A percentile compares a stretch with the other conserved stretches of the same genome.
Conservation (phyloP, 2,329 filamentous ascomycete genomes). For the Pseudocercospora musae region DNA sequence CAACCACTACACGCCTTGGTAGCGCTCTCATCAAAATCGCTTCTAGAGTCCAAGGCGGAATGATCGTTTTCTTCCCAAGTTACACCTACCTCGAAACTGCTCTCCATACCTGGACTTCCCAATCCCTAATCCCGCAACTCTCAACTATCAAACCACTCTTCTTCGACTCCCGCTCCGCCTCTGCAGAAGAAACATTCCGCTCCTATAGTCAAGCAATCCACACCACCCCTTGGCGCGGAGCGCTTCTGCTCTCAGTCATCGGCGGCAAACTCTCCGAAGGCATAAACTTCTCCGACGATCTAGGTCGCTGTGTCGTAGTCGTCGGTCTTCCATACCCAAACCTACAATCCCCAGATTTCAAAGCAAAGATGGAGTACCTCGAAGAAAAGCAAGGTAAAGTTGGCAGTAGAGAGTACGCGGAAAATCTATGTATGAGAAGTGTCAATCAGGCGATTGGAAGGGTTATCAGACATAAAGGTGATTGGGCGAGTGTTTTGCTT, state of each 20-base stretch:
- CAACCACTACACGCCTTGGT: slow-evolving; percentile 69
- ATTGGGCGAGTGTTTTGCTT: slow-evolving; percentile 88
- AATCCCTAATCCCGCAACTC: slow-evolving; percentile 29
- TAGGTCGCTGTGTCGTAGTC: slow-evolving; percentile 88
- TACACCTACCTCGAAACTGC: slow-evolving; percentile 86
- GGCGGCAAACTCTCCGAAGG: slow-evolving; percentile 95
- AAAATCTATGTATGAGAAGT: slow-evolving; percentile 93
- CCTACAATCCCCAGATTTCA: slow-evolving; percentile 84
- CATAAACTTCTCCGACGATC: slow-evolving; percentile 92
- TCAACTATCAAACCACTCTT: slow-evolving; percentile 48
- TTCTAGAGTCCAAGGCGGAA: slow-evolving; percentile 74
- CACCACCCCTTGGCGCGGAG: slow-evolving; percentile 54
- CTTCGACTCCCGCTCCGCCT: slow-evolving; percentile 51
- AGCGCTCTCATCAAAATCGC: slow-evolving; percentile 68
- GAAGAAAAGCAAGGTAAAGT: slow-evolving; percentile 53
- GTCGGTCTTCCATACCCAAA: slow-evolving; percentile 93
- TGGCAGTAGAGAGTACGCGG: slow-evolving; percentile 75
- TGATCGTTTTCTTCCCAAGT: slow-evolving; percentile 94
- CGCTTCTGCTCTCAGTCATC: slow-evolving; percentile 82
- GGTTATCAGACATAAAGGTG: slow-evolving; percentile 80
- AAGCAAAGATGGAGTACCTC: slow-evolving; percentile 83
- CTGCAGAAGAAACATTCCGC: slow-evolving; percentile 66
- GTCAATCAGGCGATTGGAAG: slow-evolving; percentile 96
- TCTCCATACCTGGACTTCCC: slow-evolving; percentile 40
- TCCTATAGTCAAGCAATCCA: slow-evolving; percentile 68